Evolutionary conservation across 163 green algal species (phyloP).

Genomic region (Chlorella variabilis): DNA sequence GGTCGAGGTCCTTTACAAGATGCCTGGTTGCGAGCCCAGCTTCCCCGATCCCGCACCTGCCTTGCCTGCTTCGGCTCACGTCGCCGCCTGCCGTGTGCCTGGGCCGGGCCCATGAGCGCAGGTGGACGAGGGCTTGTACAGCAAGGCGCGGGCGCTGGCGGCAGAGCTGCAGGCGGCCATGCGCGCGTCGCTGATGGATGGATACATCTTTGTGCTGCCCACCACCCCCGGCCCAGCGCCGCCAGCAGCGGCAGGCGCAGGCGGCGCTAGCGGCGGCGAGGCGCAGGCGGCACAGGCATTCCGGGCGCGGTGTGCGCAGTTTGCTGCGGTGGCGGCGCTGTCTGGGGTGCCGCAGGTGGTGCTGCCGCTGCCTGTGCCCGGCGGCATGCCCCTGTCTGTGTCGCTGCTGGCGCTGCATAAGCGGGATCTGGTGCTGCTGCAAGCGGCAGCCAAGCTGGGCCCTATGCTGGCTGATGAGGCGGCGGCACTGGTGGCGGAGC

Average conservation of each 20-base stretch:
- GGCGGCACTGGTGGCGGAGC: neutral
- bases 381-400: conserved; percentile 37
- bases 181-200: conserved; percentile 44
- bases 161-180: conserved; percentile 41
- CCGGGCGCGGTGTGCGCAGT: conserved; percentile 26
- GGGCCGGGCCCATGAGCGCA: too few species aligned
- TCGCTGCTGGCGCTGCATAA: conserved; percentile 54
- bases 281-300: neutral
- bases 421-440: conserved; percentile 52
- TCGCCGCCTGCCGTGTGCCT: too few species aligned
- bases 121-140: conserved; percentile 32
- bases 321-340: conserved; percentile 51
- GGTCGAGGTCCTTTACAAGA: neutral
- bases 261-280: neutral
- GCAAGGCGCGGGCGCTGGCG: conserved; percentile 29
- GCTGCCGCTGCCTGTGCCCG: conserved; percentile 48
- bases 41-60: too few species aligned
- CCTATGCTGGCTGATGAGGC: conserved; percentile 42
- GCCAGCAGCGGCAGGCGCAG: neutral
- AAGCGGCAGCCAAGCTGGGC: conserved; percentile 46
- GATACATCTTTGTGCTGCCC: conserved; percentile 59
- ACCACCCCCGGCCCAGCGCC: conserved; percentile 38
- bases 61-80: too few species aligned
- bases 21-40: too few species aligned
- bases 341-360: conserved; percentile 54